A percentile compares a stretch with the other conserved stretches of the same genome.
Evolutionary conservation across 345 rosid species (phyloP).

Genomic region (Gossypium sturtianum): DNA sequence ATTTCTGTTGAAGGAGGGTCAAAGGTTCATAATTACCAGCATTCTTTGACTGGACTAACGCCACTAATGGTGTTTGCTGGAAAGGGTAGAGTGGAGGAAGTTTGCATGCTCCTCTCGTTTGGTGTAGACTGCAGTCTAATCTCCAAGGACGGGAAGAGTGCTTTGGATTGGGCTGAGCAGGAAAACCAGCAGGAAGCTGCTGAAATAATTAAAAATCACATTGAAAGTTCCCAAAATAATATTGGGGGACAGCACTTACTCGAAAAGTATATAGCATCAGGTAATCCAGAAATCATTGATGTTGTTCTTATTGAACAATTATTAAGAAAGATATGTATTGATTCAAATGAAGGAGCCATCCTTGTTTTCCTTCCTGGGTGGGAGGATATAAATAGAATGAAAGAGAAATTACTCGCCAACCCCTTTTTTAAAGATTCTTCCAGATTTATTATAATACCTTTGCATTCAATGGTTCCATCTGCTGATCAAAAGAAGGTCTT

Average conservation of each 20-base stretch:
- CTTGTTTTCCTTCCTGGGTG: slow-evolving; percentile 97
- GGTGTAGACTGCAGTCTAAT: slow-evolving; percentile 59
- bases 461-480: slow-evolving; percentile 92
- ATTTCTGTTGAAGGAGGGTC: slow-evolving; percentile 52
- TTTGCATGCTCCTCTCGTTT: slow-evolving; percentile 76
- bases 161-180: slow-evolving; percentile 59
- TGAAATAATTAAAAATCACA: slow-evolving; percentile 49
- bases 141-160: slow-evolving; percentile 61
- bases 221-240: slow-evolving; percentile 28
- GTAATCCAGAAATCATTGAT: slow-evolving; percentile 64
- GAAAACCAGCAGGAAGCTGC: slow-evolving; percentile 67
- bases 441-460: slow-evolving; percentile 63
- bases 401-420: slow-evolving; percentile 55
- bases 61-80: slow-evolving; percentile 90
- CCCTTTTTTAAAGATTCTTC: slow-evolving; percentile 49
- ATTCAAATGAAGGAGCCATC: slow-evolving; percentile 76
- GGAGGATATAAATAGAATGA: slow-evolving; percentile 78
- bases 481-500: slow-evolving; percentile 83
- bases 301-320: slow-evolving; percentile 69
- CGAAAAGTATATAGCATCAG: slow-evolving; percentile 57
- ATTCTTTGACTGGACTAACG: slow-evolving; percentile 59
- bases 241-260: slow-evolving; percentile 45
- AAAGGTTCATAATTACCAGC: slow-evolving; percentile 64
- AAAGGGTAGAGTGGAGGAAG: slow-evolving; percentile 76
- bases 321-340: slow-evolving; percentile 61